These are phyloP conservation scores for Alternaria ethzedia DNA, from an alignment of 2,329 filamentous ascomycete genomes.

Conservation along the genomic window DNA sequence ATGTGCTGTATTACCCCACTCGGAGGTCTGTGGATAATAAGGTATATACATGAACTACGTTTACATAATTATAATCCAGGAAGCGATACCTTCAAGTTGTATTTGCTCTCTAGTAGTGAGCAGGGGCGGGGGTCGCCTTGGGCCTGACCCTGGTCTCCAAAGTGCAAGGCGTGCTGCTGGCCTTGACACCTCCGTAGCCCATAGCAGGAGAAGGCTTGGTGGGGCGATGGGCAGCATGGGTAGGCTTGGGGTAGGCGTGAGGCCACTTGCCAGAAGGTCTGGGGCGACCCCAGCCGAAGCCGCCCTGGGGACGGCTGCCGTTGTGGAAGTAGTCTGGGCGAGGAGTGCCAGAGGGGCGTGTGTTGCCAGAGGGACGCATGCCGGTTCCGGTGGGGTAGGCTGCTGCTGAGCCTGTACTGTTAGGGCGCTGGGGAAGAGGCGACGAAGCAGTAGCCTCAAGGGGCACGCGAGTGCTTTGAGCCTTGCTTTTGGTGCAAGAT, in stretches of 20 bases:
- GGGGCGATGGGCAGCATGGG: not conserved
- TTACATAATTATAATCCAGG: not conserved
- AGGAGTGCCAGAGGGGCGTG: constrained; percentile 11
- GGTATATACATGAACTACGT: not conserved
- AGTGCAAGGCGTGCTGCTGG: constrained; percentile 25
- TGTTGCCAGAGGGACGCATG: not conserved
- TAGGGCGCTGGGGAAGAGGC: not conserved
- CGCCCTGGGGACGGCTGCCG: constrained; percentile 4
- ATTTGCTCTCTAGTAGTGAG: constrained; percentile 1
- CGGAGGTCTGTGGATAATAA: not conserved
- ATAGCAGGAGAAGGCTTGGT: constrained; percentile 10
- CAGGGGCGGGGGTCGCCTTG: constrained; percentile 18
- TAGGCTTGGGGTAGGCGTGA: constrained; percentile 3
- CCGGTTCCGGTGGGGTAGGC: constrained; percentile 10
- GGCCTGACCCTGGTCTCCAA: constrained; percentile 31
- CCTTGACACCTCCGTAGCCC: constrained; percentile 4
- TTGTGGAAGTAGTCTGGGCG: constrained; percentile 4
- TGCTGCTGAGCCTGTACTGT: constrained; percentile 3
- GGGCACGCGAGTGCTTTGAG: not conserved
- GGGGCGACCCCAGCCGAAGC: constrained; percentile 24
- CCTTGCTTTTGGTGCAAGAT: not conserved
- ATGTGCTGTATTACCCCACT: not conserved
- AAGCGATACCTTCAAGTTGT: not conserved
- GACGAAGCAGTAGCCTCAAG: constrained; percentile 4
- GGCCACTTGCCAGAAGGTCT: constrained; percentile 24